Evolutionary conservation across 331 rosid genomes (phyloP), one percentile per base, ranked within the genome.

Genomic region (Arachis monticola): DNA sequence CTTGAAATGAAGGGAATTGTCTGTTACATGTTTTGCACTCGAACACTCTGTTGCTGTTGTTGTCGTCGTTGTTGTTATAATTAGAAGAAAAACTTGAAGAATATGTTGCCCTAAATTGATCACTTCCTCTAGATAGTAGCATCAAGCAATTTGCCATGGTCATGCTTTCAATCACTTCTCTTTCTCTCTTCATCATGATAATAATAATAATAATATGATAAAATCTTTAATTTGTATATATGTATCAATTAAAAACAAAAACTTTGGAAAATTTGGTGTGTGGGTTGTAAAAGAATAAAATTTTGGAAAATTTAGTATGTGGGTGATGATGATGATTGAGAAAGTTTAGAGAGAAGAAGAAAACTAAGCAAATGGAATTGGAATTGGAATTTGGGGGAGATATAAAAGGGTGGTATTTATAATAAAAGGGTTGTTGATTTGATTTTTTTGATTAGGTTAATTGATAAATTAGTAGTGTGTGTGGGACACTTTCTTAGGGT

Each of bases 11-110:
- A 5, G 89, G 73, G 73, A 94, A 94, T 67, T 92, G 87, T 58
- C 96, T 86, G 42, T 88, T 87, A 55, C 99, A 94, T 0, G 99
- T 94, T 78, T 92, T 92, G 93, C 99, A 94, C 89, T 88, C 93
- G 69, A 94, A 94, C 5, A 94, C 92, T 3, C 96, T 88, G 72
- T 12, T 5, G 75, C 65, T 2, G 1, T 38, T 38, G 41, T 38
- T 38, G 41, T 35, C 0, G 3, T 4, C 2, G 31, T 64, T 50
- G 1, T 38, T 38, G 41, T 38, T 38, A 5, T 35, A 2, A 2
- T 4, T 3, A 0, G 41, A 38, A 38, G 74, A 67, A 22, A 77
- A 2, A 7, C 60, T 30, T 5, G 78, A 81, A 6, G 78, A 81
- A 41, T 58, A 51, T 3, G 73, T 76, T 17, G 83, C 81, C 32